phyloP scores from a whole-genome alignment of 2,329 filamentous ascomycete species.

The Zalaria sp. region DNA sequence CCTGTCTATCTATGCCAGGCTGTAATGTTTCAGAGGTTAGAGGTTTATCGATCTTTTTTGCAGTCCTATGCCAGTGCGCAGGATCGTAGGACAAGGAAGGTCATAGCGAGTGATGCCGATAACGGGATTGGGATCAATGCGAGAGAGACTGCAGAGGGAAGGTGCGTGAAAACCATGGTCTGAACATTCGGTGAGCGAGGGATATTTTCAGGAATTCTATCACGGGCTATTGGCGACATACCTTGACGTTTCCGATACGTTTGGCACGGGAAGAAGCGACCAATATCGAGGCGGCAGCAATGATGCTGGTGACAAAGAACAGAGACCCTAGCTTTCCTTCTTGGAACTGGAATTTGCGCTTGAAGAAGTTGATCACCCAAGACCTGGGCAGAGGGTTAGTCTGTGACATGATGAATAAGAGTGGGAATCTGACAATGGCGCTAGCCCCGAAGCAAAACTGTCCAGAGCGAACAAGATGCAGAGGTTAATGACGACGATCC shows the following conservation, averaged over 20 bases:
- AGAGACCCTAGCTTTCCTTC: constrained; percentile 5
- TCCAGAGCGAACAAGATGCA: constrained; percentile 4
- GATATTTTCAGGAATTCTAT: background rate
- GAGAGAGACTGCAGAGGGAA: constrained; percentile 50
- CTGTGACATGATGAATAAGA: background rate
- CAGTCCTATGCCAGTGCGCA: constrained; percentile 55
- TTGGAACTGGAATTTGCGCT: constrained; percentile 3
- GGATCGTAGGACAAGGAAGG: constrained; percentile 48
- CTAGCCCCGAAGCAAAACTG: constrained; percentile 5
- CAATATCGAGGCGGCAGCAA: constrained; percentile 4
- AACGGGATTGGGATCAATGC: constrained; percentile 46
- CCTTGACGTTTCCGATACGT: constrained; percentile 4
- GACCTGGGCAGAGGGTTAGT: background rate
- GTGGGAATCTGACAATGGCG: background rate
- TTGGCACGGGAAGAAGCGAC: constrained; percentile 5
- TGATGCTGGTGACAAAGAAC: constrained; percentile 4
- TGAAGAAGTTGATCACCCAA: constrained; percentile 7
- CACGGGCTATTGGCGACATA: background rate
- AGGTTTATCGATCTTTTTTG: constrained; percentile 52
- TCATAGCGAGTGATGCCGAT: constrained; percentile 38
- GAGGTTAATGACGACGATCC: constrained; percentile 1
- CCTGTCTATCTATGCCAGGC: constrained; percentile 53
- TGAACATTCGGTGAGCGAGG: constrained; percentile 14
- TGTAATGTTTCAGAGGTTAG: constrained; percentile 53
- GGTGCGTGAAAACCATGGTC: constrained; percentile 43